These are phyloP conservation scores for Fusarium anguioides DNA, from an alignment of 2,329 filamentous ascomycete genomes.

Conservation along the genomic window DNA sequence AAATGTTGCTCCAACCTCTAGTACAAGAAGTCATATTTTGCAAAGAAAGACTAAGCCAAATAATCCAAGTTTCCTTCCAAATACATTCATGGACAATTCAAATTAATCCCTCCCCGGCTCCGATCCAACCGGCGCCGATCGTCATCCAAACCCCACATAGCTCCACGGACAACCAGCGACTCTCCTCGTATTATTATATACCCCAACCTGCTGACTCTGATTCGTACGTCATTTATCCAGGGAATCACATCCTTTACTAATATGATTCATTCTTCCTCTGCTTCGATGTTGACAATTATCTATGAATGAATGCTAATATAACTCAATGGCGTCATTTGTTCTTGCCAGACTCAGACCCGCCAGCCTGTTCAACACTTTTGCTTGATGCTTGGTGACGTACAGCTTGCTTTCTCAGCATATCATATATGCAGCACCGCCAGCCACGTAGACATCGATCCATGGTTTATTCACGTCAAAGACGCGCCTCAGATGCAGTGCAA, in stretches of 20 bases:
- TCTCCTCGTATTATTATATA: neutral
- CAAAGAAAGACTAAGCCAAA: neutral
- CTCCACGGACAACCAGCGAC: conserved; percentile 11
- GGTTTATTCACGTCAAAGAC: conserved; percentile 17
- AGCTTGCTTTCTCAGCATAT: conserved; percentile 9
- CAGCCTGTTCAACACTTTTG: conserved; percentile 1
- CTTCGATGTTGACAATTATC: neutral
- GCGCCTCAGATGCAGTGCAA: conserved; percentile 8
- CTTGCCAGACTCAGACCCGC: neutral
- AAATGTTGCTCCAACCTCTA: neutral
- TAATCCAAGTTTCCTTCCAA: conserved; percentile 10
- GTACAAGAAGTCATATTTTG: neutral
- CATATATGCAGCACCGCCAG: conserved; percentile 24
- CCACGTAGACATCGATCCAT: conserved; percentile 30
- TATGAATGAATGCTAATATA: neutral
- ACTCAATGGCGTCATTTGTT: conserved; percentile 1
- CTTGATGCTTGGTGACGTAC: conserved; percentile 26
- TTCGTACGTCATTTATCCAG: conserved; percentile 27
- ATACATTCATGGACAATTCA: neutral
- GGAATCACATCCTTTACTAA: neutral
- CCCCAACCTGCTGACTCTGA: conserved; percentile 8
- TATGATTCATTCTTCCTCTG: neutral
- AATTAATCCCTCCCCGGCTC: conserved; percentile 23
- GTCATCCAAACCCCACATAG: conserved; percentile 31
- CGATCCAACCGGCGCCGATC: conserved; percentile 37